phyloP scores from a whole-genome alignment of 495 filamentous ascomycete species.

The Neurospora discreta region DNA sequence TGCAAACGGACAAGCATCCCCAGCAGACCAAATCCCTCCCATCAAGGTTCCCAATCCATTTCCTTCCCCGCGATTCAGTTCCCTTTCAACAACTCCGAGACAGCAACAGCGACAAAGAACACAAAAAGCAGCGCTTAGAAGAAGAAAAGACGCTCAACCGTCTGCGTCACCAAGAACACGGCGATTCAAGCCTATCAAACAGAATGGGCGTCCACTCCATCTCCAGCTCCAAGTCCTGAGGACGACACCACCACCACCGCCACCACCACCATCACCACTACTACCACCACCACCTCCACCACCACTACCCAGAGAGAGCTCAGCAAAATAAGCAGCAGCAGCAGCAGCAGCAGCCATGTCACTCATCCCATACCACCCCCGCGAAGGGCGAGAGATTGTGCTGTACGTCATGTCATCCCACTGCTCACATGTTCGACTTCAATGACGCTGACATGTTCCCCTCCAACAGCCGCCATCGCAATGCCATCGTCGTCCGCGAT shows the following conservation, averaged over 20 bases:
- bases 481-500: slow-evolving; percentile 86
- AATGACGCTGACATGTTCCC: not conserved
- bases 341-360: slow-evolving; percentile 37
- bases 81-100: not conserved
- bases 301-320: no score
- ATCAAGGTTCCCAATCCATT: not conserved
- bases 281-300: no score
- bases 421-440: not conserved
- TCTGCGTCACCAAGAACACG: not conserved
- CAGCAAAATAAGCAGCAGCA: no score
- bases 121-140: not conserved
- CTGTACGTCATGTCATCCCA: slow-evolving; percentile 37
- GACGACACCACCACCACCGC: not conserved
- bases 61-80: not conserved
- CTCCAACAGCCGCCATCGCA: slow-evolving; percentile 68
- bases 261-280: no score
- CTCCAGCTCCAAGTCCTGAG: not conserved
- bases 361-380: slow-evolving; percentile 50
- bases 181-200: not conserved
- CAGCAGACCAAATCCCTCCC: not conserved
- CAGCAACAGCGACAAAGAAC: not conserved
- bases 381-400: slow-evolving; percentile 51
- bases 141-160: not conserved
- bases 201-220: slow-evolving; percentile 8
- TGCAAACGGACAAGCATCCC: not conserved